Conservation (phyloP, 306 rosid species). For the Canavalia gladiata region DNA sequence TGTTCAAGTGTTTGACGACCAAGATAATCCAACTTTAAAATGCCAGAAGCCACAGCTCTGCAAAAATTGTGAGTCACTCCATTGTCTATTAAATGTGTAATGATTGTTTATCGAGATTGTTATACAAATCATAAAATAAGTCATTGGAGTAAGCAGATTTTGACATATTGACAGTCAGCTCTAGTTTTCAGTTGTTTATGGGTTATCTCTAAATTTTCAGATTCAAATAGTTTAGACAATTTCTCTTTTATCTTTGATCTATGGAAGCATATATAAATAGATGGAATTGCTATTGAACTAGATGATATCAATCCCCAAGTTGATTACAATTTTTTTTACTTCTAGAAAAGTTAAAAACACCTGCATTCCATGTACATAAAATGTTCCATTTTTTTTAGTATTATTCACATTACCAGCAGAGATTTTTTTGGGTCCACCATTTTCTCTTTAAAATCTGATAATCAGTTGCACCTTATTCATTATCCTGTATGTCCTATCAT, state of each 20-base stretch:
- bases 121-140: not conserved
- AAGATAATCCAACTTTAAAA: conserved; percentile 68
- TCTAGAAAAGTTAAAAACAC: not conserved
- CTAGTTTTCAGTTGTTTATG: conserved; percentile 5
- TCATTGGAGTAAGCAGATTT: conserved; percentile 11
- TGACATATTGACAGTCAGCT: not conserved
- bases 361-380: not conserved
- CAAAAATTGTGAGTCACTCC: conserved; percentile 41
- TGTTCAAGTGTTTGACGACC: conserved; percentile 70
- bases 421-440: conserved; percentile 20
- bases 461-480: conserved; percentile 18
- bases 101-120: not conserved
- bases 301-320: not conserved
- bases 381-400: not conserved
- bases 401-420: not conserved
- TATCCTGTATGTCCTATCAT: not conserved
- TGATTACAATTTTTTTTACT: not conserved
- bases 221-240: not conserved
- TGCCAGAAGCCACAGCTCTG: conserved; percentile 76
- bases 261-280: not conserved
- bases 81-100: conserved; percentile 24
- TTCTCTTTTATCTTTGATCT: conserved; percentile 9
- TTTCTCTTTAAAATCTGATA: not conserved
- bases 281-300: not conserved
- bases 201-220: not conserved